Base-by-base conservation (phyloP, 176 grass and related monocot genomes). In the Lolium rigidum region DNA sequence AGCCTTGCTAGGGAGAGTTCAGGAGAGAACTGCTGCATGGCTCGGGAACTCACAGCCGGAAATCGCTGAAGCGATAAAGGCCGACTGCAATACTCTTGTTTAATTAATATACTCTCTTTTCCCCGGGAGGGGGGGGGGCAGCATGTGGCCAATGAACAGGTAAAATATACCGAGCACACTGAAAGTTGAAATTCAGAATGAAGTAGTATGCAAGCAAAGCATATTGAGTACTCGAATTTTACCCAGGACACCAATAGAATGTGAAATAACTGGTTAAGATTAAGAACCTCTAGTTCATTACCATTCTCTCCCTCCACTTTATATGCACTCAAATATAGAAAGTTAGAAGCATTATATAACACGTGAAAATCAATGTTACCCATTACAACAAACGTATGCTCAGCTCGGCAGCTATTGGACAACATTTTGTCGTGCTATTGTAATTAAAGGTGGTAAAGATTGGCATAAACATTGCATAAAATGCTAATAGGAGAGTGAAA, bases 331-430 rank as follows among this genome's bases (percentile, higher is more conserved):
- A 15, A 39, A 81, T 9, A 12, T 52, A 21, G 31, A 61, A 43
- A 85, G n/a, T 69, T 68, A 44, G 10, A 43, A 24, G 10, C n/a
- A 85, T 56, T n/a, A 35, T 15, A 13, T 66, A 43, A 64, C 56
- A 81, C 9, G 20, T 76, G 17, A 55, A 66, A 69, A 66, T 5
- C 13, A 13, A 17, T 43, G 25, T 69, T 57, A 76, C 70, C 21
- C 16, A 88, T 82, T 78, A 48, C 31, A 79, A 49, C 18, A 28
- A 78, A 72, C 11, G 47, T n/a, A 76, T 59, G 64, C n/a, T 70
- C 17, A 74, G 56, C 18, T 80, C 9, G 37, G 17, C n/a, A 28
- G 17, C 17, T 9, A 69, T 10, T 58, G 44, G 57, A 58, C 21
- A 84, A 64, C 9, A 76, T 75, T 77, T 76, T 15, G 25, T 26